phyloP scores from a whole-genome alignment of 805 yeast genomes.

The Ogataea populi-albae region DNA sequence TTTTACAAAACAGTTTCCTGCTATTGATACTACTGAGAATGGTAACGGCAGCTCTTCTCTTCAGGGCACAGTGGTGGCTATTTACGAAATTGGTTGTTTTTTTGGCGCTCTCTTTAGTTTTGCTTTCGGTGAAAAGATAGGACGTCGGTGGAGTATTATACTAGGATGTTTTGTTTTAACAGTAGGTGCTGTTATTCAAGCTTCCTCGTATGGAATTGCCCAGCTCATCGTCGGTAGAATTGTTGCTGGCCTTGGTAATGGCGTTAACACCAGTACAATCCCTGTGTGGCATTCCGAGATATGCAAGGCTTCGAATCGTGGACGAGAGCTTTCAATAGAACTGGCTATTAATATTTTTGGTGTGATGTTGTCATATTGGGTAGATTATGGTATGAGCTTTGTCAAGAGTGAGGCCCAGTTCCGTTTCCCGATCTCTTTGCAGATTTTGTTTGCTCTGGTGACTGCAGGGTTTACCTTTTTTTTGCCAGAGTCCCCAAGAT shows the following conservation, averaged over 20 bases:
- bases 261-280: conserved; percentile 65
- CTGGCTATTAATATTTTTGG: conserved; percentile 70
- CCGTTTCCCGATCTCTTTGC: conserved; percentile 67
- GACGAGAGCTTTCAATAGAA: conserved; percentile 60
- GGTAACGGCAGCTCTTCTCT: conserved; percentile 23
- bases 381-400: conserved; percentile 58
- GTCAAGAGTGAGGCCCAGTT: conserved; percentile 51
- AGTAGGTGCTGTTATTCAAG: conserved; percentile 57
- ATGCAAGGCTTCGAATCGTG: conserved; percentile 60
- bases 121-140: conserved; percentile 47
- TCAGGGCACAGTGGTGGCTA: conserved; percentile 48
- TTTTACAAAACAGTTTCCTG: conserved; percentile 59
- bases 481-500: conserved; percentile 74
- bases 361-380: conserved; percentile 57
- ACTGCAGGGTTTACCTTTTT: conserved; percentile 55
- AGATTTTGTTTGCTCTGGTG: conserved; percentile 53
- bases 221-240: conserved; percentile 60
- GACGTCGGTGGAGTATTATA: conserved; percentile 55
- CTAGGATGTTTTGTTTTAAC: conserved; percentile 55
- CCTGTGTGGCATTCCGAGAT: conserved; percentile 76
- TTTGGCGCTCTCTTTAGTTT: conserved; percentile 42
- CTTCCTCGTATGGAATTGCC: conserved; percentile 42
- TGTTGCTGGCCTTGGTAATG: conserved; percentile 68
- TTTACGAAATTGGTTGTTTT: conserved; percentile 48
- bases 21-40: conserved; percentile 18